Evolutionary conservation across 1,139 yeast genomes (phyloP), one percentile per base, ranked within the genome.

Genomic region (Meyerozyma guilliermondii): DNA sequence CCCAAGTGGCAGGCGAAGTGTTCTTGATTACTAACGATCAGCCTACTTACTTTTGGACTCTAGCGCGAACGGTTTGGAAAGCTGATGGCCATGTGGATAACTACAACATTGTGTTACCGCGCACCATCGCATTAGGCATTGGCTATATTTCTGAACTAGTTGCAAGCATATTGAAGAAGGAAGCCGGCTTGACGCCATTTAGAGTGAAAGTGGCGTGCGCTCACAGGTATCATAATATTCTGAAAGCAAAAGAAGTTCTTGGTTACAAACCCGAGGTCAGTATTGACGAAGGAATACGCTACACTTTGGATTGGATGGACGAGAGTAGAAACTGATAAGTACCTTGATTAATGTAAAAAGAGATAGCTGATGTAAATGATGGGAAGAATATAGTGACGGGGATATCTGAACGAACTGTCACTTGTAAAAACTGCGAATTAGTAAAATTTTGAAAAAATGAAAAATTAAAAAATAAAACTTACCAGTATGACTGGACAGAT

Each of bases 41-140:
- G 5, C 98, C 98, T 20, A 80, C 95, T 17, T 94, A 91, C 65
- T 94, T 94, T 64, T 94, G 98, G 98, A 88, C 97, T 4, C 73
- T 94, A 54, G 97, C 98, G 4, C 80, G 97, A 58, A 86, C 96
- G 2, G 95, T 92, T 18, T 92, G 98, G 98, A 91, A 91, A 58
- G 92, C 92, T 23, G 96, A 89, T 63, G 97, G 97, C 1, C 84
- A 83, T 57, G 75, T 86, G 42, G 94, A 86, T 50, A 74, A 75
- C 22, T 73, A 67, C 43, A 83, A 82, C 51, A 80, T 88, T 52
- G 89, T 81, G 11, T 75, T 94, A 48, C 76, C 76, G 38, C 78
- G 84, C 54, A 79, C 84, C 0, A 65, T 88, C 13, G 98, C 96
- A 1, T 74, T 91, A 46, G 73, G 72, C 3, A 81, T 86, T 40